Conservation (phyloP, 495 filamentous ascomycete species). For the Aspergillus biplanus region DNA sequence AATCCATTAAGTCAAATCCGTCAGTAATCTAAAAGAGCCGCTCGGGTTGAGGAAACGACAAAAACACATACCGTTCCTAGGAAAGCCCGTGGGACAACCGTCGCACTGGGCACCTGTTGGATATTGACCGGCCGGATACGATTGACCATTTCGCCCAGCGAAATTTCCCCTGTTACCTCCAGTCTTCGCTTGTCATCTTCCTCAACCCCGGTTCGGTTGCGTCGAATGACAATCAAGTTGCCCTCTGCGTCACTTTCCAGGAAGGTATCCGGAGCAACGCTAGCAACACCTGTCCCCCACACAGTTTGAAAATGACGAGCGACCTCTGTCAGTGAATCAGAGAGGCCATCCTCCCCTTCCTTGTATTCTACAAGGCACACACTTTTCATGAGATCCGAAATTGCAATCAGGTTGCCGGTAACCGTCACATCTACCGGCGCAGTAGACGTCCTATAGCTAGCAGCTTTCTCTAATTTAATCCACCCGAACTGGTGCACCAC, state of each 20-base stretch:
- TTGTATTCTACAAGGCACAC: constrained; percentile 73
- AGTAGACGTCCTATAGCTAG: constrained; percentile 78
- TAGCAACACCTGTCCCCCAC: constrained; percentile 79
- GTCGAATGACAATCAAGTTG: constrained; percentile 78
- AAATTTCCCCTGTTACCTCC: constrained; percentile 76
- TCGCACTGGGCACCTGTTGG: constrained; percentile 62
- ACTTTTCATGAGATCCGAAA: constrained; percentile 95
- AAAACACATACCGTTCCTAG: constrained; percentile 76
- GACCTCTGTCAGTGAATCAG: constrained; percentile 65
- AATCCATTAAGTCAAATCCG: background rate
- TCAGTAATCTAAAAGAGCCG: constrained; percentile 1
- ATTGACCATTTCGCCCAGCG: constrained; percentile 91
- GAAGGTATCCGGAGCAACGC: constrained; percentile 71
- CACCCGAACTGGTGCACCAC: constrained; percentile 53
- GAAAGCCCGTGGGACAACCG: constrained; percentile 82
- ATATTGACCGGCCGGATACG: constrained; percentile 66
- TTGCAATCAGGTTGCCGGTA: constrained; percentile 68
- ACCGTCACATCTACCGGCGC: constrained; percentile 84
- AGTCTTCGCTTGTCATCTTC: constrained; percentile 72
- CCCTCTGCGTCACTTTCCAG: constrained; percentile 84
- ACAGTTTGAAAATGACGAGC: constrained; percentile 78
- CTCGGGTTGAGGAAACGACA: background rate
- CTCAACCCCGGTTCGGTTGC: constrained; percentile 71
- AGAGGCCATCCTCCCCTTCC: constrained; percentile 44
- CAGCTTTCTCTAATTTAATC: constrained; percentile 62